Conservation (phyloP, 441 rosid species). For the Adansonia madagascariensis region DNA sequence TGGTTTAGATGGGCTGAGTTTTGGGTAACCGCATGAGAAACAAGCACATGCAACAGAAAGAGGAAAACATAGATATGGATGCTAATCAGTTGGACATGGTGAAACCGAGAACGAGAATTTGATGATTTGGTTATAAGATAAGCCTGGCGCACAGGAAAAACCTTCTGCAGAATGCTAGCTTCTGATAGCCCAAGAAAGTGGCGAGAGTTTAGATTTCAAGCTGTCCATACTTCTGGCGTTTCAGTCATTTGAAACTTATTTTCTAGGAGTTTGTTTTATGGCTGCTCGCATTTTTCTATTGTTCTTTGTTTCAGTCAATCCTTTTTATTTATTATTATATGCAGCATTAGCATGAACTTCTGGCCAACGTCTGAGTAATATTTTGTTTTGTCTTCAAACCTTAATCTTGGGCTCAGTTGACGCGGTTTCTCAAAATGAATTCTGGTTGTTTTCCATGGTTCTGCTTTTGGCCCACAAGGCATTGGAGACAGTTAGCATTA, state of each 20-base stretch:
- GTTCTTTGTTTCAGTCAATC: neutral
- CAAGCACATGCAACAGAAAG: neutral
- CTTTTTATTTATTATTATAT: constrained; percentile 15
- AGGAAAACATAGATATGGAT: constrained; percentile 2
- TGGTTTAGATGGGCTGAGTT: constrained; percentile 9
- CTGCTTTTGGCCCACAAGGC: constrained; percentile 7
- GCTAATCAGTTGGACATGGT: neutral
- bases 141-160: neutral
- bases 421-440: neutral
- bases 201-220: constrained; percentile 7
- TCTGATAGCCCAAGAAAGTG: constrained; percentile 7
- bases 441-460: constrained; percentile 24
- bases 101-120: neutral
- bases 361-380: neutral
- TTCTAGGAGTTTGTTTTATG: constrained; percentile 16
- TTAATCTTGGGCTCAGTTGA: constrained; percentile 12
- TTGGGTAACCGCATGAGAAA: neutral
- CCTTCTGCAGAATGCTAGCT: constrained; percentile 11
- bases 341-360: constrained; percentile 11
- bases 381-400: constrained; percentile 23
- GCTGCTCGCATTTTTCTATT: neutral
- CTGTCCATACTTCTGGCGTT: constrained; percentile 6
- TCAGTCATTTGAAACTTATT: neutral
- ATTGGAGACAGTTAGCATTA: constrained; percentile 26
- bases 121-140: neutral